Evolutionary conservation across 129 eudicot genomes (phyloP), one percentile per base, ranked within the genome.

Genomic region (Helichrysum umbraculigerum): DNA sequence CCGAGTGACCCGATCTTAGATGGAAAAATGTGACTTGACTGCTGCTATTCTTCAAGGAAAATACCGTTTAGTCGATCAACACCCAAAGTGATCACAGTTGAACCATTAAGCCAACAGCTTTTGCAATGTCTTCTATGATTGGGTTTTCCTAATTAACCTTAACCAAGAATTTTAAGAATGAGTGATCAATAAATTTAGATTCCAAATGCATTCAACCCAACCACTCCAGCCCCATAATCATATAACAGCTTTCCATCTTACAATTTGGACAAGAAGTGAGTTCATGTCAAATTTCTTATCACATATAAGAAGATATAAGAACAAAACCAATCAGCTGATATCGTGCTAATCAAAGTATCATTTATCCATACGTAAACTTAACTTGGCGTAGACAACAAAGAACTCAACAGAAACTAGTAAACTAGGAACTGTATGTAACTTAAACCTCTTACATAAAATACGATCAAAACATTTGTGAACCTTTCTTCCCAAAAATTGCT

Each of bases 401-500:
- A 59, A 21, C 3, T 35, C 1, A 57, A 72, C 14, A 35, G 34
- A 61, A 62, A 62, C n/a, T 28, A 25, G 7, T 28, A 62, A 57
- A 21, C 29, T 21, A n/a, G 29, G 19, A 29, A 64, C 69, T 67
- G 51, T 33, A 54, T 52, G 66, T 8, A 66, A 39, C 20, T 17
- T 14, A 66, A 9, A 52, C 9, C 35, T 39, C 76, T 28, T 19
- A 60, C 34, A 69, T 37, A 7, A 14, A 37, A 73, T 34, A 37
- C 0, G 17, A 74, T 80, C 75, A 80, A 11, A 80, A 44, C 75
- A 80, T 74, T 57, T 74, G 70, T 44, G 79, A 80, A 74, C 62
- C 42, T 51, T 86, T 88, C 81, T 89, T 91, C 70, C 98, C 98
- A 41, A 94, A 72, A 57, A 91, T 87, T 17, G 93, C 96, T 67